Conservation (phyloP, 306 rosid species). For the Mucuna pruriens region DNA sequence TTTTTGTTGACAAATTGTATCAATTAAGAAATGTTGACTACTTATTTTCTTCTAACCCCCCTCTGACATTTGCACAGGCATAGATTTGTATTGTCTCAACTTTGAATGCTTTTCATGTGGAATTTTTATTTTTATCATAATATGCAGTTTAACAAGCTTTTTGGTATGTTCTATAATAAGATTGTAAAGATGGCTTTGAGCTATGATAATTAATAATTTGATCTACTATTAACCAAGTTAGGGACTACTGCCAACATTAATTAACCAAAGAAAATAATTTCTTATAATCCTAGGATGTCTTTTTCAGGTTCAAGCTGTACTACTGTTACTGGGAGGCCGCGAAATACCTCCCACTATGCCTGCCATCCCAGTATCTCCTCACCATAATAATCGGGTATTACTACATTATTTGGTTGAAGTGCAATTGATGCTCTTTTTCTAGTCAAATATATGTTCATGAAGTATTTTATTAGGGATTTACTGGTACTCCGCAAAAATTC, state of each 20-base stretch:
- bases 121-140: neutral
- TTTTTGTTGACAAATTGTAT: slow-evolving; percentile 25
- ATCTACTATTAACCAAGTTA: slow-evolving; percentile 15
- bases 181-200: slow-evolving; percentile 2
- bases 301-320: slow-evolving; percentile 81
- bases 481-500: slow-evolving; percentile 61
- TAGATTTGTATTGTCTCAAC: slow-evolving; percentile 17
- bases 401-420: slow-evolving; percentile 41
- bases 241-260: slow-evolving; percentile 16
- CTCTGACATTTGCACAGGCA: neutral
- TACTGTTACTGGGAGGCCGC: slow-evolving; percentile 69
- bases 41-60: slow-evolving; percentile 21
- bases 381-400: slow-evolving; percentile 60
- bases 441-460: slow-evolving; percentile 50
- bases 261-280: slow-evolving; percentile 20
- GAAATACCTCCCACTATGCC: slow-evolving; percentile 61
- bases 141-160: slow-evolving; percentile 16
- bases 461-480: slow-evolving; percentile 59
- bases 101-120: slow-evolving; percentile 6
- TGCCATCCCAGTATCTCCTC: slow-evolving; percentile 45
- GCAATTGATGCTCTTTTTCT: slow-evolving; percentile 39
- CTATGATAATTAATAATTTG: slow-evolving; percentile 18
- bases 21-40: slow-evolving; percentile 12
- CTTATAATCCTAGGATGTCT: slow-evolving; percentile 38
- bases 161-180: slow-evolving; percentile 3